phyloP scores from a whole-genome alignment of 441 rosid genomes.

The Capsella rubella region DNA sequence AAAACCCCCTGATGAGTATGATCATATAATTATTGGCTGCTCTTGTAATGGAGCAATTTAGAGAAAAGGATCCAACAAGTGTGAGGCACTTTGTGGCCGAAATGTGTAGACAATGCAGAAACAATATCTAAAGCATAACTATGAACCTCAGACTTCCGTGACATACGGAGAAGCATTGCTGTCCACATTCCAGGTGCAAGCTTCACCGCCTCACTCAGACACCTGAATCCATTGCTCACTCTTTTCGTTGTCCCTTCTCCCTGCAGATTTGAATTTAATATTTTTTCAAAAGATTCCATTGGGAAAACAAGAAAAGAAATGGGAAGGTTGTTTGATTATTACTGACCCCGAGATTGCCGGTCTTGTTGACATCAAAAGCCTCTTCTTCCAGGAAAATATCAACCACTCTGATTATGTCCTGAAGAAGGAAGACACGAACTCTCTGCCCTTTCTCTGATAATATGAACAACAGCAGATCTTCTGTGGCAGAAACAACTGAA shows the following conservation, averaged over 20 bases:
- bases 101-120: constrained; percentile 60
- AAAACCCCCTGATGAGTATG: neutral
- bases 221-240: constrained; percentile 64
- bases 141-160: constrained; percentile 67
- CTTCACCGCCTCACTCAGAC: constrained; percentile 64
- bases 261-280: constrained; percentile 44
- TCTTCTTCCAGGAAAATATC: constrained; percentile 69
- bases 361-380: constrained; percentile 48
- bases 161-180: constrained; percentile 75
- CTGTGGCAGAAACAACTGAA: constrained; percentile 91
- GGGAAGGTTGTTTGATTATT: neutral
- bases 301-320: neutral
- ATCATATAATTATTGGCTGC: constrained; percentile 7
- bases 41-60: constrained; percentile 56
- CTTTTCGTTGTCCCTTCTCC: constrained; percentile 56
- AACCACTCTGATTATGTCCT: constrained; percentile 73
- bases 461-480: constrained; percentile 87
- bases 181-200: constrained; percentile 89
- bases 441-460: constrained; percentile 82
- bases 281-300: neutral
- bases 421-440: constrained; percentile 83
- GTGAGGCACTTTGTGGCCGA: constrained; percentile 61
- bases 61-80: constrained; percentile 70
- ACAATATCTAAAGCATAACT: constrained; percentile 59
- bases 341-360: constrained; percentile 20